Evolutionary conservation across 352 stramenopile genomes (phyloP), one percentile per base, ranked within the genome.

Genomic region (Phytophthora boehmeriae): DNA sequence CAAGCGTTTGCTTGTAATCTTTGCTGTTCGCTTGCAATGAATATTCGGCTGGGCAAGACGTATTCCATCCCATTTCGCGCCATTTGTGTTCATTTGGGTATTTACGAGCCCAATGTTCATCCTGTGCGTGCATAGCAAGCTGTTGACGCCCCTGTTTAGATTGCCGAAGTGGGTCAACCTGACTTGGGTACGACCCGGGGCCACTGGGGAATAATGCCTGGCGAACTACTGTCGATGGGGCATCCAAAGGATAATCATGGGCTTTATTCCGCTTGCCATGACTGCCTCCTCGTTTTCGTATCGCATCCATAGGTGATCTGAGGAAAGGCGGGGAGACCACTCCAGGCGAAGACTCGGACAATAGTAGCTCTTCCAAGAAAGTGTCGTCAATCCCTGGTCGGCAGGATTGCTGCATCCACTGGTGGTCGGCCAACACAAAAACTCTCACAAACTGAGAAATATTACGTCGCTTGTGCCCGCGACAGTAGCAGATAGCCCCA

Each of bases 11-110:
- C 58, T 82, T 73, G 19, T 75, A 86, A 56, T 87, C 68, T 59
- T 28, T 61, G 57, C 32, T 77, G 65, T 48, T 75, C 62, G 25
- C 49, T 44, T 61, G 65, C 34, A 49, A 47, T 14, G 82, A 59
- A 44, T 92, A 92, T 41, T 92, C 83, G 16, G 80, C 80, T 23
- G 80, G 80, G 36, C 75, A 92, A 1, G 80, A 90, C 20, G 80
- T 88, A 54, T 75, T 87, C 83, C 83, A 92, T 16, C 83, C 73
- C 56, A 85, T 81, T 55, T 92, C 80, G 8, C 80, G 83, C 39
- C 72, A 76, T 59, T 80, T 83, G 34, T 69, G 50, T 44, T 79
- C 75, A 8, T 66, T 66, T 22, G 56, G 34, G 19, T 50, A 23
- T 22, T 49, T 43, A 19, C 57, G 41, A 3, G 44, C 36, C 50